Evolutionary conservation across 2,329 filamentous ascomycete genomes (phyloP).

Genomic region (Harringtonia lauricola): DNA sequence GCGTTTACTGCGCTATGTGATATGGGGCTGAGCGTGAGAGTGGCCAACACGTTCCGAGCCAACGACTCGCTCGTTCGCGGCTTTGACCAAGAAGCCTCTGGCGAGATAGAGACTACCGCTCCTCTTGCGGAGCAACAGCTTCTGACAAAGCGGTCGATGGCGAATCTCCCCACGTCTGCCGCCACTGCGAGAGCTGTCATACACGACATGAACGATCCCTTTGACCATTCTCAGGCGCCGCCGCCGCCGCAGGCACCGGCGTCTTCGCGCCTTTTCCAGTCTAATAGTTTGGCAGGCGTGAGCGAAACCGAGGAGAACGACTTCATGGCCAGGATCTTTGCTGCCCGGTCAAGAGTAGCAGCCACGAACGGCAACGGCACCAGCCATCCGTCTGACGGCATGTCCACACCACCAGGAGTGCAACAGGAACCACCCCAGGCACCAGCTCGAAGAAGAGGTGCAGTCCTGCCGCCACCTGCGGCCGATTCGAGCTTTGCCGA

Average conservation of each 20-base stretch:
- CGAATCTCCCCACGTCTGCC: slow-evolving; percentile 9
- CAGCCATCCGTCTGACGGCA: slow-evolving; percentile 35
- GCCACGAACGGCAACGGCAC: slow-evolving; percentile 24
- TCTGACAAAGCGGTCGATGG: slow-evolving; percentile 9
- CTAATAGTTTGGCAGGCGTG: not conserved
- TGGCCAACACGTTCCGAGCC: slow-evolving; percentile 77
- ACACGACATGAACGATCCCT: slow-evolving; percentile 35
- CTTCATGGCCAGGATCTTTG: slow-evolving; percentile 44
- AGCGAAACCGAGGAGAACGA: slow-evolving; percentile 38
- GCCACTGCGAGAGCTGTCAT: slow-evolving; percentile 13
- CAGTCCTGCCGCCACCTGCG: slow-evolving; percentile 32
- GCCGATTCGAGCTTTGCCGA: slow-evolving; percentile 42
- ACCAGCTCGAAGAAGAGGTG: slow-evolving; percentile 40
- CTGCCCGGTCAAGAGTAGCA: slow-evolving; percentile 35
- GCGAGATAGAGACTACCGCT: slow-evolving; percentile 20
- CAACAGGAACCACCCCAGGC: slow-evolving; percentile 37
- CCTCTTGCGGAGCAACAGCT: slow-evolving; percentile 21
- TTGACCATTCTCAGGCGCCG: slow-evolving; percentile 30
- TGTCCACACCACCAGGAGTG: slow-evolving; percentile 51
- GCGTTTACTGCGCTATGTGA: slow-evolving; percentile 85
- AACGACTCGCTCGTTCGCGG: slow-evolving; percentile 41
- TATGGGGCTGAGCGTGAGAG: slow-evolving; percentile 68
- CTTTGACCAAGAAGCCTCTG: slow-evolving; percentile 27
- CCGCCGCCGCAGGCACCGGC: not conserved
- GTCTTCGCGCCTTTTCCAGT: not conserved